phyloP scores from a whole-genome alignment of 108 stramenopile genomes.

The Cylindrotheca fusiformis region DNA sequence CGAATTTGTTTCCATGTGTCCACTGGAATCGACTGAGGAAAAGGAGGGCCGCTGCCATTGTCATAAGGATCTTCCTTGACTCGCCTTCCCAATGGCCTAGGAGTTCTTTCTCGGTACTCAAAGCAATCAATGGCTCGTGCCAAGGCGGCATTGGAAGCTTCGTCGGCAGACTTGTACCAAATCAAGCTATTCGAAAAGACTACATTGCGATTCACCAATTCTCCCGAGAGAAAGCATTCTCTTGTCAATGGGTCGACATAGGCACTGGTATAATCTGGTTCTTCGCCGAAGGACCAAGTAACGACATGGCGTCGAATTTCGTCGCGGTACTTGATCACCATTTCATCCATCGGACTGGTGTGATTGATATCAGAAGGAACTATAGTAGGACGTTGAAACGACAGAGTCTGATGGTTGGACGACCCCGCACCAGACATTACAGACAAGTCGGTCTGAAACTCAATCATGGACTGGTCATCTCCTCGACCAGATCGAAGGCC shows the following conservation, averaged over 20 bases:
- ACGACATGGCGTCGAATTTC: background rate
- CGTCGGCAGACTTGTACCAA: background rate
- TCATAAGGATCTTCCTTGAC: background rate
- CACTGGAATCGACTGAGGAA: background rate
- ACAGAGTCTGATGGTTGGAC: too few species aligned
- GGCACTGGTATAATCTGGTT: background rate
- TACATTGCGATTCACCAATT: background rate
- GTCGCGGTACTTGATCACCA: background rate
- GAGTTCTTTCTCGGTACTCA: background rate
- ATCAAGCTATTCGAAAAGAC: background rate
- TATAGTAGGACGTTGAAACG: too few species aligned
- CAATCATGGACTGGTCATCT: too few species aligned
- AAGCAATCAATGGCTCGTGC: constrained; percentile 9
- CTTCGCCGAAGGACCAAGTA: background rate
- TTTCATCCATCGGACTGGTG: background rate
- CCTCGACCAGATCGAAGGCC: too few species aligned
- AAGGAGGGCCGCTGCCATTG: background rate
- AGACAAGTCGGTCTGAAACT: too few species aligned
- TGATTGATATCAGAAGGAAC: background rate
- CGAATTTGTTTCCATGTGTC: background rate
- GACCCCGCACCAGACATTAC: too few species aligned
- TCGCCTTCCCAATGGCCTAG: background rate
- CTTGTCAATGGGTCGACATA: background rate
- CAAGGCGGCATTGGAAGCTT: background rate
- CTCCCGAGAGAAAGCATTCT: background rate